Evolutionary conservation across 768 basidiomycete species (phyloP).

Genomic region (Lentinus brumalis): DNA sequence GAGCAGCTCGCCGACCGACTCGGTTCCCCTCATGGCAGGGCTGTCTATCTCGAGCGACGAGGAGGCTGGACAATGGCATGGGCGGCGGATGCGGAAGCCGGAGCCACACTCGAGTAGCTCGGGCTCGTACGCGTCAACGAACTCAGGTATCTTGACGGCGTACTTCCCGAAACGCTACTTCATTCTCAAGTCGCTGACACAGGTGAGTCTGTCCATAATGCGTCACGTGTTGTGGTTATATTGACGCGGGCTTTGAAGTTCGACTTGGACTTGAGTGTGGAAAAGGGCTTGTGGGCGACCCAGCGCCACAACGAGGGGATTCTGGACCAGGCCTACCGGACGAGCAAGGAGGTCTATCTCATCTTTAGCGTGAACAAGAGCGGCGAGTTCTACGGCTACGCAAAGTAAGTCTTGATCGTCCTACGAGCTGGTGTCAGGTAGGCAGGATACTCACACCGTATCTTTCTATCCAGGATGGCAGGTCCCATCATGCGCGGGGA

Average conservation of each 20-base stretch:
- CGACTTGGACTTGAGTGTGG: conserved; percentile 78
- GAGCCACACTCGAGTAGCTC: conserved; percentile 55
- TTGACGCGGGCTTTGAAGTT: conserved; percentile 42
- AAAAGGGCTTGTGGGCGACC: conserved; percentile 86
- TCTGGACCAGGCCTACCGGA: conserved; percentile 91
- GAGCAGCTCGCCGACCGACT: conserved; percentile 23
- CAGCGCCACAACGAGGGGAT: conserved; percentile 92
- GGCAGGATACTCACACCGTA: not conserved
- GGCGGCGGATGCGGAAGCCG: conserved; percentile 17
- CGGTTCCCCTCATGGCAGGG: conserved; percentile 26
- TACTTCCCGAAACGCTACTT: conserved; percentile 91
- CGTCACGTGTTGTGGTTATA: not conserved
- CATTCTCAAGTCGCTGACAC: conserved; percentile 85
- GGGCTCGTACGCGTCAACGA: conserved; percentile 77
- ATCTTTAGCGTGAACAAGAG: conserved; percentile 94
- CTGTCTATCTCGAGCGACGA: conserved; percentile 45
- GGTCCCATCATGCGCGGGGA: conserved; percentile 60
- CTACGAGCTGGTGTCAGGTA: not conserved
- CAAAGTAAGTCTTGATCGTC: conserved; percentile 50
- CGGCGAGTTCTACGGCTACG: conserved; percentile 94
- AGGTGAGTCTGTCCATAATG: conserved; percentile 42
- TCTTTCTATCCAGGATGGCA: conserved; percentile 57
- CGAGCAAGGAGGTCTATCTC: conserved; percentile 82
- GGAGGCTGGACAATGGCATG: conserved; percentile 22
- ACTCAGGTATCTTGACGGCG: conserved; percentile 72